Conservation (phyloP, 495 filamentous ascomycete genomes). For the Podospora australis region DNA sequence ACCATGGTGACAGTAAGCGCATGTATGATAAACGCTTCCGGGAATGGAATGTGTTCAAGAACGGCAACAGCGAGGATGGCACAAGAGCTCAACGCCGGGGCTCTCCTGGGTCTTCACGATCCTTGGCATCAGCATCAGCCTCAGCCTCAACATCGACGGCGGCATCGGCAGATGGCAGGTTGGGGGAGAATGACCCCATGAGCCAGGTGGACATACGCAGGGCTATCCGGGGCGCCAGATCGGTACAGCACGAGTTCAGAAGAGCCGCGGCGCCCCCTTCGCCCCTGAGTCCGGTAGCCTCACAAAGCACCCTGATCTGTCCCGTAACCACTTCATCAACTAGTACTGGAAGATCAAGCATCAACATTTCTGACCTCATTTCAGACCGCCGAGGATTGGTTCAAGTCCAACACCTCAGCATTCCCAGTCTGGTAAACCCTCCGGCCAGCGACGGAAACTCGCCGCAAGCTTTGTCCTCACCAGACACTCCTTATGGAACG, state of each 20-base stretch:
- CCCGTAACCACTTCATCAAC: neutral
- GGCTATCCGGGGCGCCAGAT: conserved; percentile 17
- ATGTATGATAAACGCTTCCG: conserved; percentile 33
- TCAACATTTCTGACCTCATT: conserved; percentile 25
- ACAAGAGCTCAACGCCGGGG: conserved; percentile 7
- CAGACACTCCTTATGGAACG: conserved; percentile 10
- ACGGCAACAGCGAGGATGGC: conserved; percentile 27
- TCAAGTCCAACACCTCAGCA: neutral
- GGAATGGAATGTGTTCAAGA: conserved; percentile 31
- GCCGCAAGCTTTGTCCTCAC: conserved; percentile 7
- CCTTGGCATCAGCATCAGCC: too few relatives aligned
- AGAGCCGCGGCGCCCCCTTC: neutral
- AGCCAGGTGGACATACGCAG: conserved; percentile 20
- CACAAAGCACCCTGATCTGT: neutral
- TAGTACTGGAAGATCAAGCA: conserved; percentile 9
- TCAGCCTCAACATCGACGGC: conserved; percentile 12
- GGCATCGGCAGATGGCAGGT: neutral
- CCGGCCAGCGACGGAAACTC: conserved; percentile 4
- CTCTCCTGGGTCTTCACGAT: too few relatives aligned
- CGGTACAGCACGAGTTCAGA: conserved; percentile 14
- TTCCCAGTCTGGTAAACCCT: conserved; percentile 1
- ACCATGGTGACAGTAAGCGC: conserved; percentile 25
- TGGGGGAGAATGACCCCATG: conserved; percentile 13
- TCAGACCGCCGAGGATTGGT: conserved; percentile 10
- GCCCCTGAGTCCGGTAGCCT: neutral